Base-by-base conservation (phyloP, 495 filamentous ascomycete genomes). In the Letharia lupina region DNA sequence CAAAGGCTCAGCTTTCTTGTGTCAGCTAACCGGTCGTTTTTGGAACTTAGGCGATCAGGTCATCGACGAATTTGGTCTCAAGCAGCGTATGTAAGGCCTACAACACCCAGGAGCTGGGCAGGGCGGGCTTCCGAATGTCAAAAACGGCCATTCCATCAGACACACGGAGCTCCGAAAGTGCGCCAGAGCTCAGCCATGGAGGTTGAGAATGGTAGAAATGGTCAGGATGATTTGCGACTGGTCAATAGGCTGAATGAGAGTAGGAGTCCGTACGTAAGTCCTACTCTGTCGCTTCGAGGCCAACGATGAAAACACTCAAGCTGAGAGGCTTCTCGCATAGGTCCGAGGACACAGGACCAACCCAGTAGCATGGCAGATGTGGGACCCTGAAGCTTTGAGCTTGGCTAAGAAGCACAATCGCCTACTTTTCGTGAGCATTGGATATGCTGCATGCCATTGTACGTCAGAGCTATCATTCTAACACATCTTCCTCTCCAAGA, bases 401-500 rank as follows among this genome's bases (percentile, higher is more conserved):
- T 82, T 91, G 62, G 94, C 95, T 13, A 86, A 84, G 75, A 84
- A 81, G 65, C 81, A 89, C 70, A 94, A 98, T 73, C 88, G 88
- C 67, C 81, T 96, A 63, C 84, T 98, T 44, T 98, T 97, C 74
- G 81, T 98, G 64, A 96, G 93, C 74, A 96, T 98, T 73, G 94
- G 94, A 35, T 98, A 96, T 77, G 88, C 90, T 3, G 92, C 94
- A 42, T 97, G 94, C 77, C 95, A 98, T 76, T 94, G 92, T 94
- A 76, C 70, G 87, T 75, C 50, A n/a, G 18, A 3, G 23, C 23
- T 5, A 35, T 28, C 1, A 35, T 12, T 20, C 33, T 10, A 56
- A 35, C 31, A 37, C 18, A 31, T 47, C 8, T 42, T 13, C 31
- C 33, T 12, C 15, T 10, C 31, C 12, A 39, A 18, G 42, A 33